phyloP scores from a whole-genome alignment of 306 rosid species.

The Rosa multiflora region DNA sequence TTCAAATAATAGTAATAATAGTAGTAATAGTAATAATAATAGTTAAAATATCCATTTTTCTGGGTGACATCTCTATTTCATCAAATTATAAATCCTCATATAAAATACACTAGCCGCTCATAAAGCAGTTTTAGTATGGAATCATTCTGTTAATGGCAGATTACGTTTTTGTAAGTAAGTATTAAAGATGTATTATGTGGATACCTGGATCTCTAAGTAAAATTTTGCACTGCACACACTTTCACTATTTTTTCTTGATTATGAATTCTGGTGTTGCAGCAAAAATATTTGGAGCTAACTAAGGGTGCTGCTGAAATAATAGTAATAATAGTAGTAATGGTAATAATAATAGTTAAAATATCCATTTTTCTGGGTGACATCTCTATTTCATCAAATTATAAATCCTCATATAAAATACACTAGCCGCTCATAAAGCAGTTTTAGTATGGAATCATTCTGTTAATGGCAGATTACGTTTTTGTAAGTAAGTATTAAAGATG shows the following conservation, averaged over 20 bases:
- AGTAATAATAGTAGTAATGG: background rate
- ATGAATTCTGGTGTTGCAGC: too few relatives aligned
- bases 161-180: background rate
- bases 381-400: background rate
- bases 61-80: background rate
- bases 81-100: background rate
- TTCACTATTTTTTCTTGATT: too few relatives aligned
- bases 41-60: background rate
- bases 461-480: background rate
- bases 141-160: background rate
- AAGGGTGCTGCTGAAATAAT: too few relatives aligned
- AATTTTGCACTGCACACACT: too few relatives aligned
- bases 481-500: background rate
- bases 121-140: background rate
- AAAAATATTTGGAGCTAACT: too few relatives aligned
- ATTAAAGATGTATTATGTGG: slow-evolving; percentile 4
- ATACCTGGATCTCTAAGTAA: too few relatives aligned
- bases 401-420: background rate
- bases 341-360: background rate
- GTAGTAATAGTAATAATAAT: too few relatives aligned
- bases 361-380: background rate
- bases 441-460: background rate
- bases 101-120: background rate
- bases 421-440: background rate
- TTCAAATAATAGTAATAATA: background rate